A percentile compares a stretch with the other conserved stretches of the same genome.
phyloP scores from a whole-genome alignment of 2,329 filamentous ascomycete genomes.

The Talaromyces sp. region DNA sequence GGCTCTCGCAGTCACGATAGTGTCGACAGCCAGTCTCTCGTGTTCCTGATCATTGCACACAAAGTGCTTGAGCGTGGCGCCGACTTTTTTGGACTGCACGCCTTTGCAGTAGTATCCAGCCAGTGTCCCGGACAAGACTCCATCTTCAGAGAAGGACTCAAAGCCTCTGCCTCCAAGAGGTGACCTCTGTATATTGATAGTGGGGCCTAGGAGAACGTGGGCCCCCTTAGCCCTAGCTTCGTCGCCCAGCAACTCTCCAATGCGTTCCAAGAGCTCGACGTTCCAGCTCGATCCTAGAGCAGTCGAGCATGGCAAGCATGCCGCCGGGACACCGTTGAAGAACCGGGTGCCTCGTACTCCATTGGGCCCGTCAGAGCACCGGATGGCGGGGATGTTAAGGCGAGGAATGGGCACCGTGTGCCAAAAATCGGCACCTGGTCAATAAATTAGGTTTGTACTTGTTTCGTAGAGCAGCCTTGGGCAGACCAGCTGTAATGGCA shows the following conservation, averaged over 20 bases:
- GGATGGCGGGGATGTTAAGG: conserved; percentile 59
- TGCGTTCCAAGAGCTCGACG: conserved; percentile 59
- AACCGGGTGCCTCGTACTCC: conserved; percentile 63
- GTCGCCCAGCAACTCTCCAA: conserved; percentile 64
- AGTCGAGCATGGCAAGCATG: conserved; percentile 72
- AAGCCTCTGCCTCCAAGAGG: conserved; percentile 81
- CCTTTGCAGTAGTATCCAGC: conserved; percentile 67
- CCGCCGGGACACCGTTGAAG: conserved; percentile 63
- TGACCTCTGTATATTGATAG: conserved; percentile 74
- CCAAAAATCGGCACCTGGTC: conserved; percentile 55
- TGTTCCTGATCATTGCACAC: conserved; percentile 44
- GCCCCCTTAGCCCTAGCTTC: conserved; percentile 69
- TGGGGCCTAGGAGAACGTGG: conserved; percentile 68
- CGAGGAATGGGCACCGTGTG: conserved; percentile 59
- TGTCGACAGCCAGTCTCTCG: conserved; percentile 37
- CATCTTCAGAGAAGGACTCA: conserved; percentile 81
- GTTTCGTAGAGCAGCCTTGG: conserved; percentile 5
- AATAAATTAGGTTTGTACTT: not conserved
- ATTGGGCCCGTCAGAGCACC: conserved; percentile 65
- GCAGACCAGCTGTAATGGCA: conserved; percentile 27
- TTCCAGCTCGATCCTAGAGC: conserved; percentile 78
- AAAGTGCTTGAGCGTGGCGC: conserved; percentile 68
- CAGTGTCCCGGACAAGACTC: conserved; percentile 67
- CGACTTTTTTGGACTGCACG: conserved; percentile 66
- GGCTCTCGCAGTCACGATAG: conserved; percentile 45